These are phyloP conservation scores for Erodium trifolium DNA, from an alignment of 441 rosid species.

Conservation along the genomic window DNA sequence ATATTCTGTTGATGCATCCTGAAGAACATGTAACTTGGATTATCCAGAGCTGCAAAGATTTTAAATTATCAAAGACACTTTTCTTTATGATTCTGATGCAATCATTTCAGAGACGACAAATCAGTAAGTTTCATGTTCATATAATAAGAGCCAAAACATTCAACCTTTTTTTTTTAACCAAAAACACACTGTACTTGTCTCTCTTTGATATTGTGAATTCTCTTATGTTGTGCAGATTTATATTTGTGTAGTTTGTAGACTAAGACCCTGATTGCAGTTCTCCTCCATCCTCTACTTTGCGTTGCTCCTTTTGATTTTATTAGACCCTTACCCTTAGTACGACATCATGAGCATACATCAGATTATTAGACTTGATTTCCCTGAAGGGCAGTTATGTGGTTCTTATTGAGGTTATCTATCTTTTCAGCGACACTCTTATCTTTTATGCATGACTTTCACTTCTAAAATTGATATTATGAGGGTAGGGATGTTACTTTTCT, in stretches of 20 bases:
- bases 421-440: too few relatives aligned
- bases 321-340: background rate
- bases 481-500: background rate
- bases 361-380: slow-evolving; percentile 3
- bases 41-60: slow-evolving; percentile 39
- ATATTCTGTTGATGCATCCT: slow-evolving; percentile 40
- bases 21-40: slow-evolving; percentile 52
- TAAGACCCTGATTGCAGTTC: background rate
- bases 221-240: background rate
- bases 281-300: background rate
- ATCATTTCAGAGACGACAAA: slow-evolving; percentile 32
- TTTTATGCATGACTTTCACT: too few relatives aligned
- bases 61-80: slow-evolving; percentile 55
- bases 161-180: background rate
- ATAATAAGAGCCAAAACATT: background rate
- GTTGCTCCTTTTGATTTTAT: background rate
- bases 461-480: too few relatives aligned
- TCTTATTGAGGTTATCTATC: too few relatives aligned
- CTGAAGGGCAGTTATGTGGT: too few relatives aligned
- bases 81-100: slow-evolving; percentile 68
- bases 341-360: background rate
- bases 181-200: background rate
- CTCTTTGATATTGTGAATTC: background rate
- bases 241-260: background rate
- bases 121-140: slow-evolving; percentile 30